These are phyloP conservation scores for Ganoderma boninense DNA, from an alignment of 1,284 basidiomycete genomes.

Conservation along the genomic window DNA sequence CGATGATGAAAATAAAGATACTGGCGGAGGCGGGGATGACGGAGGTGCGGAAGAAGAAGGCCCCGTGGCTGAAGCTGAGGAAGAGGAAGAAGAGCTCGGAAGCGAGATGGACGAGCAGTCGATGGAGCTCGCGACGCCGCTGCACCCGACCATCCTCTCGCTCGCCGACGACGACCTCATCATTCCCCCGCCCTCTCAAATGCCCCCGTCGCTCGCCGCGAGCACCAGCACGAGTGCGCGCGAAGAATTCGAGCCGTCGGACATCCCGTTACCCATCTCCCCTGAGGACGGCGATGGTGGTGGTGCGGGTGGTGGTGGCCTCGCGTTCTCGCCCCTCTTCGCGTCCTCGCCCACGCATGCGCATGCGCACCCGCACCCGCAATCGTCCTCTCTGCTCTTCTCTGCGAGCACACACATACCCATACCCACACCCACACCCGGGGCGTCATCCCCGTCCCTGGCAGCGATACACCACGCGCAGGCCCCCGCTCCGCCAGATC, in stretches of 20 bases:
- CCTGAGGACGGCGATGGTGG: conserved; percentile 7
- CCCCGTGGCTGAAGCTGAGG: too few species aligned
- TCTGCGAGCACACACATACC: background rate
- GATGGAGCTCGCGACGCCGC: conserved; percentile 68
- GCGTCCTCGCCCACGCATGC: background rate
- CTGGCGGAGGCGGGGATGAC: background rate
- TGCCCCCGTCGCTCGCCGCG: background rate
- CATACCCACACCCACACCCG: too few species aligned
- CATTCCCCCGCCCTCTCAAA: conserved; percentile 14
- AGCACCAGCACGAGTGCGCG: background rate
- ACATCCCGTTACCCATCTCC: conserved; percentile 31
- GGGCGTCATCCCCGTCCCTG: conserved; percentile 3
- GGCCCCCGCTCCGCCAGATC: conserved; percentile 13
- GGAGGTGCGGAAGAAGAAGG: background rate
- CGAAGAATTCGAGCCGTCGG: conserved; percentile 16
- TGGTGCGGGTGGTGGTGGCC: conserved; percentile 1
- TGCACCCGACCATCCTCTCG: conserved; percentile 50
- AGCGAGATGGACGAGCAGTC: conserved; percentile 46
- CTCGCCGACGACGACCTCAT: conserved; percentile 31
- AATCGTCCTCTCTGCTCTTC: background rate
- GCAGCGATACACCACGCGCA: background rate
- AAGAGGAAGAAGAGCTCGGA: conserved; percentile 7
- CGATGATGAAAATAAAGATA: too few species aligned
- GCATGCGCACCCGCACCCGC: background rate
- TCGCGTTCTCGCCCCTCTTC: conserved; percentile 15